Base-by-base conservation (phyloP, 768 basidiomycete genomes). In the Dentipellis sp. region DNA sequence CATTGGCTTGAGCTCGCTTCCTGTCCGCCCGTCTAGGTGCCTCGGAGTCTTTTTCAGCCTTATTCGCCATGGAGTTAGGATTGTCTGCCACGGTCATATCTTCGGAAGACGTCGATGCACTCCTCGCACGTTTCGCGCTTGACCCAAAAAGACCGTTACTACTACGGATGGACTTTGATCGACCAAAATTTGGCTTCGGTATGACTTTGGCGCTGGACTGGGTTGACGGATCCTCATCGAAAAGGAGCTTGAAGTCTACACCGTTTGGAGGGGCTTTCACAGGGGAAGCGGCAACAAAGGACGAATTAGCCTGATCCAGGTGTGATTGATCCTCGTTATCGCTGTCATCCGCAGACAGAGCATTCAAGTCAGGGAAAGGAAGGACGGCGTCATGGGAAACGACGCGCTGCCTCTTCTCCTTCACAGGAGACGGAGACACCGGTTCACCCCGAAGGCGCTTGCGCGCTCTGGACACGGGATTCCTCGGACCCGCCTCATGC, bases 381-480 rank as follows among this genome's bases (percentile, higher is more conserved):
- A 76, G 67, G 35, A 63, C 62, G 9, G 68, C 67, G 6, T 29
- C 29, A 17, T 76, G 75, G 5, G 78, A 72, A 38, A 67, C 65
- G 52, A 81, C 65, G 42, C 86, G 85, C 65, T 77, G 77, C 57
- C 84, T 79, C 67, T 90, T 91, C 64, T 81, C 81, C 67, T 89
- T 90, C 65, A 77, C 80, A 3, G 89, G 89, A 16, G 89, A 88
- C 3, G 89, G 89, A 0, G 89, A 91, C 2, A 91, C 88, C 0
- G 83, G 83, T 64, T 91, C 89, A 23, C 89, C 89, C 35, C 89
- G 81, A 16, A 91, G 75, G 55, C 89, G 83, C 67, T 91, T 91
- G 38, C 88, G 80, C 19, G 89, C 89, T 36, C 86, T 78, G 22
- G 77, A 78, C 34, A 90, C 68, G 11, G 86, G 79, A 50, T 66